Percentiles rank a stretch among this genome's conserved stretches.
Conservation (phyloP, 257 asterid species). For the Solanum chmielewskii region DNA sequence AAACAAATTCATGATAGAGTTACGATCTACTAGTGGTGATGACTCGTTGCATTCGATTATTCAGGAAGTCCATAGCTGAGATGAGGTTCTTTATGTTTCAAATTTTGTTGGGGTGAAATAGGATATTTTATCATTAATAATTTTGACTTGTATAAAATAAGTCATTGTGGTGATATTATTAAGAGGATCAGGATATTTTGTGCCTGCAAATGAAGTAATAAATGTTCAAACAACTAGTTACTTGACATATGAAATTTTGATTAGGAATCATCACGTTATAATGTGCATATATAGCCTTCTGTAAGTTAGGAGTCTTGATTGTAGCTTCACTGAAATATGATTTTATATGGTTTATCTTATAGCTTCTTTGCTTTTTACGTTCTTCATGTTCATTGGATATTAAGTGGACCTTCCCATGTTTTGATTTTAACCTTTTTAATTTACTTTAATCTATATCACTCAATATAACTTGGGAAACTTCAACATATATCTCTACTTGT, state of each 20-base stretch:
- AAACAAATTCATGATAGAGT: slow-evolving; percentile 33
- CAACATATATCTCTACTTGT: no score
- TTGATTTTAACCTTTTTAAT: not conserved
- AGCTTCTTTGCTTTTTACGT: not conserved
- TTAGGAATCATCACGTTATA: not conserved
- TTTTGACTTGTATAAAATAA: not conserved
- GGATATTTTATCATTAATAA: not conserved
- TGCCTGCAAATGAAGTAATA: not conserved
- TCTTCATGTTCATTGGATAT: not conserved
- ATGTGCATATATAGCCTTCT: not conserved
- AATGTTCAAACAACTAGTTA: not conserved
- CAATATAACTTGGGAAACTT: not conserved
- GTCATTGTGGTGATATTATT: slow-evolving; percentile 2
- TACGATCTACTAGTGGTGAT: slow-evolving; percentile 43
- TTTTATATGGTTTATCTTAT: not conserved
- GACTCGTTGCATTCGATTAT: slow-evolving; percentile 34
- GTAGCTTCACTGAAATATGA: not conserved
- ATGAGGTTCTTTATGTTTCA: slow-evolving; percentile 15
- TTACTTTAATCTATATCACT: not conserved
- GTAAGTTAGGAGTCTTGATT: not conserved
- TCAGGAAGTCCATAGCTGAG: slow-evolving; percentile 49
- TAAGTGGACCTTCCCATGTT: not conserved
- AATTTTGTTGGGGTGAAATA: slow-evolving; percentile 9
- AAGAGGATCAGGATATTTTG: not conserved
- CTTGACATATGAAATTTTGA: not conserved